phyloP scores from a whole-genome alignment of 2,329 filamentous ascomycete genomes.

The Diaporthe citri region DNA sequence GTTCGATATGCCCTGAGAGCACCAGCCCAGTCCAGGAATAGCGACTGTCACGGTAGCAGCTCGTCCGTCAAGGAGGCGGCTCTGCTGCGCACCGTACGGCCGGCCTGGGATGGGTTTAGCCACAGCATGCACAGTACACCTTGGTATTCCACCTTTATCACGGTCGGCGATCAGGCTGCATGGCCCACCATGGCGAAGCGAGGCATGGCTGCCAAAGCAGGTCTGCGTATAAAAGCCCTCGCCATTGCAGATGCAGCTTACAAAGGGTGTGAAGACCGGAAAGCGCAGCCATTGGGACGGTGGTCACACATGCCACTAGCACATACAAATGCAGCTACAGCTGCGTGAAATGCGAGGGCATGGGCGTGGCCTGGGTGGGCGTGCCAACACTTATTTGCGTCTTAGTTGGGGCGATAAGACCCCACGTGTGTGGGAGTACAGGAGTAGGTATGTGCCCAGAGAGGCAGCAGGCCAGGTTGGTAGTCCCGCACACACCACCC shows the following conservation, averaged over 20 bases:
- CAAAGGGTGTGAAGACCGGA: not conserved
- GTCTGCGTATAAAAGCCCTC: not conserved
- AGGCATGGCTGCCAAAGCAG: not conserved
- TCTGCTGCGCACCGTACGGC: not conserved
- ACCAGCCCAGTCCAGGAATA: constrained; percentile 20
- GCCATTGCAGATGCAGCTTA: not conserved
- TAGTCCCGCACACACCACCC: not conserved
- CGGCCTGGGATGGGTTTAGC: not conserved
- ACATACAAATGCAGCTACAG: not conserved
- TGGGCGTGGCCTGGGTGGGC: not conserved
- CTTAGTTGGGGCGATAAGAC: constrained; percentile 7
- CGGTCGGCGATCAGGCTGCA: not conserved
- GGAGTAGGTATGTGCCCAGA: not conserved
- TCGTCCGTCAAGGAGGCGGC: not conserved
- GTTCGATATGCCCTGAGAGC: not conserved
- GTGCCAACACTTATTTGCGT: not conserved
- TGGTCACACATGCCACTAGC: not conserved
- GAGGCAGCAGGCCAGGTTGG: not conserved
- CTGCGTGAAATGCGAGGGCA: constrained; percentile 1
- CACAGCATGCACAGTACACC: not conserved
- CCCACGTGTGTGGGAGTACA: not conserved
- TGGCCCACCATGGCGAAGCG: not conserved
- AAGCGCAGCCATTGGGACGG: not conserved
- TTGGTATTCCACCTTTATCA: not conserved
- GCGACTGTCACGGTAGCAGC: not conserved